phyloP scores from a whole-genome alignment of 805 yeast species.

The Hanseniaspora jakobsenii region DNA sequence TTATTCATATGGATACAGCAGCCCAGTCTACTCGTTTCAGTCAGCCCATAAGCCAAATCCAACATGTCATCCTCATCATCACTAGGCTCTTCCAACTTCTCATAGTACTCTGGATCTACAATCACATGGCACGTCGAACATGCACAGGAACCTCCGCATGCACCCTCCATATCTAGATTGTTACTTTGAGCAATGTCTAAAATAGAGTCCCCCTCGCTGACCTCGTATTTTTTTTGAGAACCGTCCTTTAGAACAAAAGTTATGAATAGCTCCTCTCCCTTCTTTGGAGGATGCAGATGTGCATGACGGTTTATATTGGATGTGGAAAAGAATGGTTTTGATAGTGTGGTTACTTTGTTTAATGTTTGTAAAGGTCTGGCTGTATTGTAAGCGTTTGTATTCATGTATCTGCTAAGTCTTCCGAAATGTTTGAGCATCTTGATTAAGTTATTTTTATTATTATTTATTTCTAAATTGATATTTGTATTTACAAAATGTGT shows the following conservation, averaged over 20 bases:
- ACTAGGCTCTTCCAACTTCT: slow-evolving; percentile 81
- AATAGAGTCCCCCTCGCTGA: slow-evolving; percentile 80
- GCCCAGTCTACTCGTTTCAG: slow-evolving; percentile 92
- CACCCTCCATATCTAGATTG: slow-evolving; percentile 92
- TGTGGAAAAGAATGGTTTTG: background rate
- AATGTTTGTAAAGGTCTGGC: background rate
- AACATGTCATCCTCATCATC: slow-evolving; percentile 98
- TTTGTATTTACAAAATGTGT: too few relatives aligned
- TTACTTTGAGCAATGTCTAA: slow-evolving; percentile 91
- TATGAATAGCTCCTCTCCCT: slow-evolving; percentile 80
- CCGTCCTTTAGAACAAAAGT: slow-evolving; percentile 92
- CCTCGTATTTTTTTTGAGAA: slow-evolving; percentile 66
- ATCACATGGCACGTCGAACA: slow-evolving; percentile 96
- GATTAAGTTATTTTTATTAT: too few relatives aligned
- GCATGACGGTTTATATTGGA: slow-evolving; percentile 41
- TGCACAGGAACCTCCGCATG: slow-evolving; percentile 98
- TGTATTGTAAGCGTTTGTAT: too few relatives aligned
- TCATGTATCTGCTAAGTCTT: too few relatives aligned
- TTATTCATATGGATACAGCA: slow-evolving; percentile 86
- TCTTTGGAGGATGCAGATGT: slow-evolving; percentile 77
- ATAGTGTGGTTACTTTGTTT: background rate
- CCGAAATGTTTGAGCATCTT: too few relatives aligned
- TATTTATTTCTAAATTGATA: too few relatives aligned
- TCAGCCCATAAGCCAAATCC: slow-evolving; percentile 91
- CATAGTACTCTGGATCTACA: slow-evolving; percentile 90